These are phyloP conservation scores for Hansenula anomala DNA, from an alignment of 1,139 yeast species.

Conservation along the genomic window DNA sequence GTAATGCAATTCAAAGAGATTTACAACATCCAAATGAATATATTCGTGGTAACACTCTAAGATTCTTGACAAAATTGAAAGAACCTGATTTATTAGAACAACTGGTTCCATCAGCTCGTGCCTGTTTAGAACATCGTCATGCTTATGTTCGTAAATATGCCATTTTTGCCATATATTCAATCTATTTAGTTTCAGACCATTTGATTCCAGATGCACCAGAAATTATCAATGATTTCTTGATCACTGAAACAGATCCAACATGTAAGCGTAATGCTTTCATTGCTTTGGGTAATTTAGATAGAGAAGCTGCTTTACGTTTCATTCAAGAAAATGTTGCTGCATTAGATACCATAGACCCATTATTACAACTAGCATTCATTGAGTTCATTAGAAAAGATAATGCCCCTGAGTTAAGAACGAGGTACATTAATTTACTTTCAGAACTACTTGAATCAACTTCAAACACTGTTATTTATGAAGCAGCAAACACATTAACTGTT, in stretches of 20 bases:
- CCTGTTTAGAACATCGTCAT: conserved; percentile 92
- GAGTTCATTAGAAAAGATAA: conserved; percentile 85
- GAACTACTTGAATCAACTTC: conserved; percentile 70
- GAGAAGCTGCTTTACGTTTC: conserved; percentile 80
- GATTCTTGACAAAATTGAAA: conserved; percentile 84
- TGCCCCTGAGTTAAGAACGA: conserved; percentile 60
- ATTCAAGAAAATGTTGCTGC: conserved; percentile 65
- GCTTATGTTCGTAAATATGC: conserved; percentile 98
- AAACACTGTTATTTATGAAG: conserved; percentile 84
- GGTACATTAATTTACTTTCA: conserved; percentile 67
- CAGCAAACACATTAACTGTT: conserved; percentile 78
- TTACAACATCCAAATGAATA: conserved; percentile 97
- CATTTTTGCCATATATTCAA: conserved; percentile 82
- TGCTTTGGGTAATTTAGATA: conserved; percentile 75
- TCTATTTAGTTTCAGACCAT: conserved; percentile 77
- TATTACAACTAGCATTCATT: conserved; percentile 83
- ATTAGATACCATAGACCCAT: conserved; percentile 72
- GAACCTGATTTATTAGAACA: conserved; percentile 96
- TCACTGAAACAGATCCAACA: conserved; percentile 84
- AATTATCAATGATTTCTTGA: conserved; percentile 66
- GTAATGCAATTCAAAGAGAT: conserved; percentile 97
- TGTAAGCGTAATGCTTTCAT: conserved; percentile 96
- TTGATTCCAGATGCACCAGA: conserved; percentile 95
- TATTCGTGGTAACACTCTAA: conserved; percentile 90
- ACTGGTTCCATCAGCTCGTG: conserved; percentile 86